Evolutionary conservation across 2,329 filamentous ascomycete species (phyloP), one percentile per base, ranked within the genome.

Genomic region (Aureobasidium sp.): DNA sequence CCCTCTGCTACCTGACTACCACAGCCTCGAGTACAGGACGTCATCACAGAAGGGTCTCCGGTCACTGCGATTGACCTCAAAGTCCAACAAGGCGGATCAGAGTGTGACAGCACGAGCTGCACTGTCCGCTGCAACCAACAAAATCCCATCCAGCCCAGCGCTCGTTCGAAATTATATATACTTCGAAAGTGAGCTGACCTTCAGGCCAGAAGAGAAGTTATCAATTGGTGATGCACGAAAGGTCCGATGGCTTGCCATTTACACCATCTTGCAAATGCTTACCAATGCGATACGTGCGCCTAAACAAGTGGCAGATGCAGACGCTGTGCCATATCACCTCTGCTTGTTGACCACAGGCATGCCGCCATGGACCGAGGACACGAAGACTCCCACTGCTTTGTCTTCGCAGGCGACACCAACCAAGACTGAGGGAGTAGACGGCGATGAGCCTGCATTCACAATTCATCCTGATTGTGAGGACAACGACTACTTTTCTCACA

Each of bases 241-340:
- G 72, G 82, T 91, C 16, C 81, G 89, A 42, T 94, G 89, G 89
- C 83, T 92, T 34, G 70, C 92, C 39, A 81, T 93, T 7, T 93
- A 93, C 68, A 81, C 85, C 21, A 81, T 85, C 3, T 81, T 90
- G 62, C 90, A 94, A 70, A 86, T 85, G n/a, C 79, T 94, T 1
- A 80, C 82, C 10, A 83, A 83, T 59, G 85, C 85, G 41, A 86
- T 84, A 0, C 76, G 81, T 37, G 77, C 82, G 0, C 86, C 89
- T 0, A 53, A 63, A 8, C 84, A 89, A 67, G 84, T 90, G 32
- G 77, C 78, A 16, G 82, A 87, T 60, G 75, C 78, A 0, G 76
- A 79, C 1, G 77, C 76, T 15, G 78, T 84, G 1, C 75, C 79
- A 0, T 93, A 93, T 65, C 77, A 79, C n/a, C 73, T 83, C 27